Evolutionary conservation across 2,329 filamentous ascomycete genomes (phyloP), one percentile per base, ranked within the genome.

Genomic region (Didymella keratinophila): DNA sequence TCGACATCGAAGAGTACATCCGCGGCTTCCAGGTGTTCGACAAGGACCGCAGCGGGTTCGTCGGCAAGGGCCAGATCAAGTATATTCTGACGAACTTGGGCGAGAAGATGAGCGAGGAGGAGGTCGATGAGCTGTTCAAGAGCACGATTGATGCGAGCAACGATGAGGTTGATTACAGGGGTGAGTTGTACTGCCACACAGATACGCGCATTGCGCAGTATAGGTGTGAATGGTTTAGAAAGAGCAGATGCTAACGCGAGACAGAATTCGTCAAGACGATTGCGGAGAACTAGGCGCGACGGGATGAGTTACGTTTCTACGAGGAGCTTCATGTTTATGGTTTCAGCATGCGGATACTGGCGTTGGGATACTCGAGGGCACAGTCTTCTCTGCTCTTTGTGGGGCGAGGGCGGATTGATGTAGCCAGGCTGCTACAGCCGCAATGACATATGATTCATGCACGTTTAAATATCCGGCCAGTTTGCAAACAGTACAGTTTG

Each of bases 21-120:
- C 91, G 94, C 63, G 95, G 95, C 55, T 99, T 99, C 84, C 95
- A 99, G 80, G 95, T 99, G 52, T 99, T 99, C 73, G 95, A 99
- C 82, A 99, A 99, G 82, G 95, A 99, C 78, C 90, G 97, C 87
- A 97, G 93, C 60, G 95, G 95, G 51, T 97, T 93, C 80, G 98
- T 99, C 77, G 95, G 94, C 56, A 94, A 98, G 65, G 95, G 95
- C 58, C 95, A 99, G 82, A 86, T 99, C 79, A 91, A 96, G 81
- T 99, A 99, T 82, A 94, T 99, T 77, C 82, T 99, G 74, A 99
- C 95, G 56, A 98, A 98, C 78, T 82, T 99, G 71, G 95, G 95
- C 72, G 95, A 99, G 89, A 98, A 98, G 86, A 97, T 99, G 93
- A 92, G 90, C 62, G 94, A 99, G 72, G 95, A 98, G 65, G 95